phyloP scores from a whole-genome alignment of 2,329 filamentous ascomycete genomes.

The Phialophora tarda region DNA sequence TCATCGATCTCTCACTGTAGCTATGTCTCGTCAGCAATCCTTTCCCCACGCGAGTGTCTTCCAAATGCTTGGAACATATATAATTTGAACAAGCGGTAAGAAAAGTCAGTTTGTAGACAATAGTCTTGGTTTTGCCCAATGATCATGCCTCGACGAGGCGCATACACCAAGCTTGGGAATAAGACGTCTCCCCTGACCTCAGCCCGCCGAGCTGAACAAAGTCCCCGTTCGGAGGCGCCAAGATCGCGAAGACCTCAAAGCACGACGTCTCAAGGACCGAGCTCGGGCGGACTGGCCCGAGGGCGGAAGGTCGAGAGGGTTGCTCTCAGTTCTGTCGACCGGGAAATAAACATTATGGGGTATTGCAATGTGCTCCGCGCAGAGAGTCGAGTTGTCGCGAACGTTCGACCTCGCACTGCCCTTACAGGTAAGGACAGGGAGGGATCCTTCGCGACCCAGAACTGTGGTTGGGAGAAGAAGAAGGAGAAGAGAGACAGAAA shows the following conservation, averaged over 20 bases:
- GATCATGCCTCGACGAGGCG: conserved; percentile 39
- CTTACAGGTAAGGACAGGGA: conserved; percentile 16
- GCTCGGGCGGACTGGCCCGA: conserved; percentile 24
- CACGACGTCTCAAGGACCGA: conserved; percentile 30
- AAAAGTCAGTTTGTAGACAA: conserved; percentile 31
- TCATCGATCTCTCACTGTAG: background rate
- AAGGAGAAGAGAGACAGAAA: conserved; percentile 5
- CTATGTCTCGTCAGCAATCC: background rate
- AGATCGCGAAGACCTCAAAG: conserved; percentile 21
- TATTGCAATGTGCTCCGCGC: conserved; percentile 30
- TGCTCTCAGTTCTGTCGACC: conserved; percentile 38
- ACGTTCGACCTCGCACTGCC: conserved; percentile 27
- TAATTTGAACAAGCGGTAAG: background rate
- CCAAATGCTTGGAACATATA: background rate
- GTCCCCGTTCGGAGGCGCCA: conserved; percentile 24
- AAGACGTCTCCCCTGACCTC: conserved; percentile 38
- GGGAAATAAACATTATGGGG: conserved; percentile 34
- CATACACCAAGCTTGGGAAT: conserved; percentile 38
- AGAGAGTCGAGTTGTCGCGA: conserved; percentile 27
- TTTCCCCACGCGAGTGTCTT: background rate
- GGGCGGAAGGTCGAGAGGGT: conserved; percentile 27
- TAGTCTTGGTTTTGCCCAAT: conserved; percentile 38
- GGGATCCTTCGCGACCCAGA: conserved; percentile 32
- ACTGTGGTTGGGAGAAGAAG: conserved; percentile 21
- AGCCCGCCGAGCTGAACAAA: conserved; percentile 29